Percentiles rank a stretch among this genome's conserved stretches.
Evolutionary conservation across 352 stramenopile species (phyloP).

Genomic region (Phytophthora pistaciae): DNA sequence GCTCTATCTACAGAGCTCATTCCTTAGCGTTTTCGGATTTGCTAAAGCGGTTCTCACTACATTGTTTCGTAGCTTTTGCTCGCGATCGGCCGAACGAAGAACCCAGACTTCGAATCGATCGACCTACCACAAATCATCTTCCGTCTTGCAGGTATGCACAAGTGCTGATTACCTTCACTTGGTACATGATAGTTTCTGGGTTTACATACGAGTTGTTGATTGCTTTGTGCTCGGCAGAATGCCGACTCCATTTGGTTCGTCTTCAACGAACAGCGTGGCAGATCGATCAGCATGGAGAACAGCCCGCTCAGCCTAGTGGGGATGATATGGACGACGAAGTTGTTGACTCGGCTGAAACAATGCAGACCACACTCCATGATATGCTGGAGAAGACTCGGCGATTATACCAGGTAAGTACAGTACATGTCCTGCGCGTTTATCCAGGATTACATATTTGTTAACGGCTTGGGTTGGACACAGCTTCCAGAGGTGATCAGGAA

Average conservation of each 20-base stretch:
- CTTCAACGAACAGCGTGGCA: slow-evolving; percentile 46
- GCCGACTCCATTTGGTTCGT: slow-evolving; percentile 35
- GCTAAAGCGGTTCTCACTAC: background rate
- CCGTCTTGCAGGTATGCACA: slow-evolving; percentile 42
- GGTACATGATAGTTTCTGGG: background rate
- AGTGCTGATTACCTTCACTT: background rate
- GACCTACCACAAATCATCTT: slow-evolving; percentile 46
- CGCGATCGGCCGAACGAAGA: slow-evolving; percentile 34
- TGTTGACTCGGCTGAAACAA: slow-evolving; percentile 10
- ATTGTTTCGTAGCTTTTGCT: slow-evolving; percentile 40
- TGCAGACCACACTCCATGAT: slow-evolving; percentile 26
- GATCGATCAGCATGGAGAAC: slow-evolving; percentile 10
- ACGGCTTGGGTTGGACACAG: slow-evolving; percentile 12
- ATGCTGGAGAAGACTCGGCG: slow-evolving; percentile 37
- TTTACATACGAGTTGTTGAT: background rate
- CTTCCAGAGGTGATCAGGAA: slow-evolving; percentile 38
- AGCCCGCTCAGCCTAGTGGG: background rate
- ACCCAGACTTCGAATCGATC: slow-evolving; percentile 62
- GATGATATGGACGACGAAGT: slow-evolving; percentile 10
- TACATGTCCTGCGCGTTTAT: no score
- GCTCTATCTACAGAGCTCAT: background rate
- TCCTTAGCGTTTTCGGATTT: background rate
- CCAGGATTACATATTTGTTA: background rate
- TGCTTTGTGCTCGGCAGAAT: slow-evolving; percentile 16
- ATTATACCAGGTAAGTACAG: slow-evolving; percentile 47